Evolutionary conservation across 805 yeast genomes (phyloP), one percentile per base, ranked within the genome.

Genomic region (Barnettozyma botsteinii): DNA sequence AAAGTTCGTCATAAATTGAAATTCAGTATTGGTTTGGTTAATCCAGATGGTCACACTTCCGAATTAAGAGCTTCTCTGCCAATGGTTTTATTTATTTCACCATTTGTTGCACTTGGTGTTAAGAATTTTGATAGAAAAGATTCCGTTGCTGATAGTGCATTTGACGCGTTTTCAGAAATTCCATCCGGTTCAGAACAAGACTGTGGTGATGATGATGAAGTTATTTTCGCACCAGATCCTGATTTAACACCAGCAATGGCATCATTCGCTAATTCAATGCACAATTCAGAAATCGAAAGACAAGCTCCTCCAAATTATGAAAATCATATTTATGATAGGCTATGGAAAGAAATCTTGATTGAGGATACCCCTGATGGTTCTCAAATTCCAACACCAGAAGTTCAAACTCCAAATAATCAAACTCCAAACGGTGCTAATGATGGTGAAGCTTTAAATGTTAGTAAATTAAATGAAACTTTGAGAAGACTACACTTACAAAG

Each of bases 31-130:
- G 82, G 86, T 2, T 69, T 93, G 47, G 62, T 77, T 30, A 91
- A 93, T 56, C 83, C 94, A 0, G 97, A 88, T 59, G 96, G 96
- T 3, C 98, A 91, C 56, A 79, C 82, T 3, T 86, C 96, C 1
- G 97, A 89, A 59, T 67, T 91, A 37, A 70, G 98, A 24, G 97
- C 97, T 0, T 82, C 96, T 0, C 66, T 91, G 47, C 98, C 98
- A 0, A 69, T 91, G 4, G 74, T 72, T 22, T 59, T 86, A 25
- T 85, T 82, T 59, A 81, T 87, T 20, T 75, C 82, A 5, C 97
- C 98, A 7, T 84, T 85, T 58, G 84, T 93, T 5, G 75, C 91
- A 1, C 69, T 91, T 14, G 67, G 75, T 14, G 80, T 82, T 3
- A 66, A 59, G 46, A 60, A 51, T 30, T 45, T 34, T 30, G 60